A percentile compares a stretch with the other conserved stretches of the same genome.
Conservation (phyloP, 139 green algal genomes). For the Pseudopediastrum boryanum region DNA sequence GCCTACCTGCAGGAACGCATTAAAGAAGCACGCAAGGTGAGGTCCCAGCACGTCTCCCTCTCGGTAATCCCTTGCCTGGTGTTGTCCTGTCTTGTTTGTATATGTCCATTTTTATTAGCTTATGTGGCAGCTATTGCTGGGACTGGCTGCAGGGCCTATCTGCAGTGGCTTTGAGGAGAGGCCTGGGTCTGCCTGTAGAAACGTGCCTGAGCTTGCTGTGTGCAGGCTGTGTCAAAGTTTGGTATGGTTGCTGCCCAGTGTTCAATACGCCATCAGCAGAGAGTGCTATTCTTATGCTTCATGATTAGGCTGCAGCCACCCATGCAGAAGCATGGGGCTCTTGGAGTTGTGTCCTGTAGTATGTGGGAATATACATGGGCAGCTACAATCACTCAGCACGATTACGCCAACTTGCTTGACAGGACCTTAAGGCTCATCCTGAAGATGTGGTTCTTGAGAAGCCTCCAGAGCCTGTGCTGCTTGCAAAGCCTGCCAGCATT, state of each 20-base stretch:
- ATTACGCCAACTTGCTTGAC: background rate
- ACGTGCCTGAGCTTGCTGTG: too few relatives aligned
- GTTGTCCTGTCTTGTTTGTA: background rate
- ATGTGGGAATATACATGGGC: background rate
- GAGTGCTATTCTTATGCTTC: too few relatives aligned
- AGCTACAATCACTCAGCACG: background rate
- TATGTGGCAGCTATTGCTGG: background rate
- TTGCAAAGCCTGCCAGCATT: background rate
- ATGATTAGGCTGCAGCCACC: too few relatives aligned
- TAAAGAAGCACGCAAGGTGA: slow-evolving; percentile 30
- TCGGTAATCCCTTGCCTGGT: background rate
- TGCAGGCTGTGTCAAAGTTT: too few relatives aligned
- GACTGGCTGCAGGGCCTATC: background rate
- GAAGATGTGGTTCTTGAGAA: slow-evolving; percentile 17
- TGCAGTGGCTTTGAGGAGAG: too few relatives aligned
- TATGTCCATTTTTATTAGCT: background rate
- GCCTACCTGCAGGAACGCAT: background rate
- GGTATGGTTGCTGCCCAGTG: too few relatives aligned
- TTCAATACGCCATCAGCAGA: too few relatives aligned
- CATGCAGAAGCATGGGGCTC: background rate
- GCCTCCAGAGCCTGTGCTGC: too few relatives aligned
- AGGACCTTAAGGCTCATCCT: slow-evolving; percentile 15
- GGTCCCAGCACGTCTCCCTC: background rate
- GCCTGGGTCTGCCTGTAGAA: too few relatives aligned
- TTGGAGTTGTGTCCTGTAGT: background rate